A percentile compares a stretch with the other conserved stretches of the same genome.
These are phyloP conservation scores for Tolypocladium ophioglossoides DNA, from an alignment of 2,329 filamentous ascomycete species.

Conservation along the genomic window DNA sequence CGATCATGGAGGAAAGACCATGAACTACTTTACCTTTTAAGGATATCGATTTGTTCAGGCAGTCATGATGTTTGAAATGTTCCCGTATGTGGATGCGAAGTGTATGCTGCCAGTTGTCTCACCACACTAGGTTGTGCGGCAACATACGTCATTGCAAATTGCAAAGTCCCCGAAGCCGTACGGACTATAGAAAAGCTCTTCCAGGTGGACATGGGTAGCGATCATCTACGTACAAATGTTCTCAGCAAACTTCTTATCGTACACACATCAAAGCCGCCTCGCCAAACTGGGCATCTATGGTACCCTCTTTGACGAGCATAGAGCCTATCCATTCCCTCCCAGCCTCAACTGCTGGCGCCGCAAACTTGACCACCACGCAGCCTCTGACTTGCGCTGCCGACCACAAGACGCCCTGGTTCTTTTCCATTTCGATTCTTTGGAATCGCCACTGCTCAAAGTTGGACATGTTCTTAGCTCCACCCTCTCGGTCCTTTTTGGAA, in stretches of 20 bases:
- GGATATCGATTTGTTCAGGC: neutral
- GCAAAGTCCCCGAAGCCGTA: no score
- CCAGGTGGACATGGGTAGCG: neutral
- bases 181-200: no score
- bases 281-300: slow-evolving; percentile 61
- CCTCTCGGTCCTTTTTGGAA: slow-evolving; percentile 36
- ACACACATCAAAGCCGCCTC: slow-evolving; percentile 73
- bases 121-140: neutral
- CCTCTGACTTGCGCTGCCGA: slow-evolving; percentile 70
- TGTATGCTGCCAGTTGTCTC: neutral
- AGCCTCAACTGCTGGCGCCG: slow-evolving; percentile 69
- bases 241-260: neutral
- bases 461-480: slow-evolving; percentile 24
- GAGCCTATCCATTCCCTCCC: slow-evolving; percentile 68
- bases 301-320: slow-evolving; percentile 68
- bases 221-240: no score
- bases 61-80: no score
- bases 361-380: slow-evolving; percentile 87
- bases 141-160: no score
- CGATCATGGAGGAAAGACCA: no score
- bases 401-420: slow-evolving; percentile 57
- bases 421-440: slow-evolving; percentile 47
- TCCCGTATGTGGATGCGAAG: no score
- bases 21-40: neutral
- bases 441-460: slow-evolving; percentile 42